Evolutionary conservation across 2,329 filamentous ascomycete species (phyloP), one percentile per base, ranked within the genome.

Genomic region (Cercospora brassicicola): DNA sequence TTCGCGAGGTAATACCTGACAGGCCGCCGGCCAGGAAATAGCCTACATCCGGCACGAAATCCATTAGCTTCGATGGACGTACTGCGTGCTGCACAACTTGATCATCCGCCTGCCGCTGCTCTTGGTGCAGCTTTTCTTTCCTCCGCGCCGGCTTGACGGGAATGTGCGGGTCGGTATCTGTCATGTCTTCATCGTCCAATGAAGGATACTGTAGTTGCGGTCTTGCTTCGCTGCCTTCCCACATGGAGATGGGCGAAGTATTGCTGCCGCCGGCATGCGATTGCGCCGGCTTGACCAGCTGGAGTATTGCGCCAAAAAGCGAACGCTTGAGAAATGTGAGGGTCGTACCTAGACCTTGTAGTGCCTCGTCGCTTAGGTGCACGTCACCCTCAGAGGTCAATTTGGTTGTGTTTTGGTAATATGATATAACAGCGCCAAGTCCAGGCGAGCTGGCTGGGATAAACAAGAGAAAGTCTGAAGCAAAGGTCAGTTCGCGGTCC

Each of bases 1-100:
- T 98, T 78, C 95, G 90, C 78, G 94, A 98, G 76, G 97, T 90
- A 79, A 93, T 94, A 79, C 95, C 95, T 79, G 94, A 93, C 79
- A 96, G 85, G 81, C 93, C 95, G 85, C 95, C 95, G 80, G 95
- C 95, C 83, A 96, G 82, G 82, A 98, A 99, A 83, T 98, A 99
- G 87, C 95, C 95, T 96, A 91, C 86, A 88, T 93, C 88, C 81
- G 91, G 92, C 81, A 93, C 84, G 79, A 81, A 82, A 78, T 79
- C 78, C 85, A 90, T 85, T 81, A 85, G 83, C 82, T 79, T 79
- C 71, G 80, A 75, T 77, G 78, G 78, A 74, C 81, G 74, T 45
- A 65, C 67, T 57, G 75, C 73, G 76, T 74, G 76, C 48, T 42
- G 51, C 53, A 45, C 23, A 45, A 57, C 15, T 31, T 45, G 30